These are phyloP conservation scores for Liquidambar formosana DNA, from an alignment of 164 flowering plant species.

Conservation along the genomic window DNA sequence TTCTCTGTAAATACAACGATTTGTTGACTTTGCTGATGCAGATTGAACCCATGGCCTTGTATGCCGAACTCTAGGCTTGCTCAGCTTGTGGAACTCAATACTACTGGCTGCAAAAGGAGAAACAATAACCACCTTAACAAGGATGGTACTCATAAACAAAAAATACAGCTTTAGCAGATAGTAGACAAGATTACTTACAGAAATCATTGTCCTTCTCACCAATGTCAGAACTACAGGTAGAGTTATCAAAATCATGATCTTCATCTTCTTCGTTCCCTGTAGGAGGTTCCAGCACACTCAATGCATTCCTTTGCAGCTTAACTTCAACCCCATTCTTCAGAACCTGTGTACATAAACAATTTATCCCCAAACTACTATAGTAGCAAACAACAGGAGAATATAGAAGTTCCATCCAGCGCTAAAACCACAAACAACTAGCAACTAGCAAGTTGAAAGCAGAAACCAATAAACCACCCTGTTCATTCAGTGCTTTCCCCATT, in stretches of 20 bases:
- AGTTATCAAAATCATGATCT: constrained; percentile 47
- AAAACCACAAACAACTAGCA: no score
- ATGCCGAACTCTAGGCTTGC: constrained; percentile 67
- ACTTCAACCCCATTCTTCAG: constrained; percentile 93
- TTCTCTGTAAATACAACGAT: constrained; percentile 44
- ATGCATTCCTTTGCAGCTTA: constrained; percentile 89
- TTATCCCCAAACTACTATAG: background rate
- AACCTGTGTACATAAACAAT: constrained; percentile 42
- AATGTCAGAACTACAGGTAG: constrained; percentile 52
- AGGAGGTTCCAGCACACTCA: constrained; percentile 87
- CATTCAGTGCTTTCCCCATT: no score
- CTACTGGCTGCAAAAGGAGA: constrained; percentile 44
- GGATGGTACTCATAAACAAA: background rate
- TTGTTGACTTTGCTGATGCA: constrained; percentile 39
- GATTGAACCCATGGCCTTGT: constrained; percentile 60
- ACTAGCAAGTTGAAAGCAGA: no score
- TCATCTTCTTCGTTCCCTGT: constrained; percentile 82
- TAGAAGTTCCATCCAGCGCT: no score
- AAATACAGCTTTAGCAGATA: background rate
- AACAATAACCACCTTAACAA: constrained; percentile 5
- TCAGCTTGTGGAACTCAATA: constrained; percentile 51
- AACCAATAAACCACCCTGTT: no score
- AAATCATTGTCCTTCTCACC: constrained; percentile 57
- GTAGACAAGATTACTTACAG: constrained; percentile 35
- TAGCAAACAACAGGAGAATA: background rate